These are phyloP conservation scores for Zea mays DNA, from an alignment of 176 grass and related monocot species.

Conservation along the genomic window DNA sequence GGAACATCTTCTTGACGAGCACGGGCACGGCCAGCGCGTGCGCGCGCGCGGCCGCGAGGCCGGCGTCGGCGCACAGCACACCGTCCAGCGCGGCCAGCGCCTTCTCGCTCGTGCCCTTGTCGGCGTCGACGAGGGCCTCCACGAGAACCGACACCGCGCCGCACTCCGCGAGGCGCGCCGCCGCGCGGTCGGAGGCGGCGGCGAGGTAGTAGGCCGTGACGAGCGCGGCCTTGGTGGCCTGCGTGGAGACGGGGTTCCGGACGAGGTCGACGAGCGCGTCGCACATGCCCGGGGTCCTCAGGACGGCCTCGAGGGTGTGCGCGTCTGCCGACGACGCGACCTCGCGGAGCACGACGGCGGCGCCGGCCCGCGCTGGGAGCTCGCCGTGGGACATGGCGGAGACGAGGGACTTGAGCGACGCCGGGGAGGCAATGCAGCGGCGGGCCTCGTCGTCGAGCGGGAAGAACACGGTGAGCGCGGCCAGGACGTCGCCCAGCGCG, in stretches of 20 bases:
- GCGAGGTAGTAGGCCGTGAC: constrained; percentile 67
- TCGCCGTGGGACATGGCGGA: constrained; percentile 46
- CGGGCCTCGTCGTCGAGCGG: constrained; percentile 57
- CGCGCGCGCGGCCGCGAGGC: constrained; percentile 32
- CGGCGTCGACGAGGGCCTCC: constrained; percentile 66
- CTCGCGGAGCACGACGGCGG: constrained; percentile 59
- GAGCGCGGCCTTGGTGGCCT: constrained; percentile 65
- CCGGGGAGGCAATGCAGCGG: constrained; percentile 49
- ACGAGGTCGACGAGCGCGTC: constrained; percentile 49
- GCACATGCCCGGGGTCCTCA: constrained; percentile 25
- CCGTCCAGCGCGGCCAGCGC: constrained; percentile 58
- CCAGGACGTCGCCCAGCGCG: constrained; percentile 51
- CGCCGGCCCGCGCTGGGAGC: constrained; percentile 41
- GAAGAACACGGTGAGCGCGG: constrained; percentile 51
- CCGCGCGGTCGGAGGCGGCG: constrained; percentile 31
- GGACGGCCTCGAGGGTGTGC: constrained; percentile 37
- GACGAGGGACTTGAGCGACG: constrained; percentile 50
- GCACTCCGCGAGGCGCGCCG: constrained; percentile 32
- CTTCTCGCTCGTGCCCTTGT: constrained; percentile 78
- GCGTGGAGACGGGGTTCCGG: constrained; percentile 50
- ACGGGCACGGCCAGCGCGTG: constrained; percentile 70
- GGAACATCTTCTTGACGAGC: constrained; percentile 91
- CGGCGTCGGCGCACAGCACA: constrained; percentile 42
- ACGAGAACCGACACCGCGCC: constrained; percentile 39
- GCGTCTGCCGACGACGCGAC: constrained; percentile 48